Evolutionary conservation across 306 rosid genomes (phyloP), one percentile per base, ranked within the genome.

Genomic region (Vigna radiata): DNA sequence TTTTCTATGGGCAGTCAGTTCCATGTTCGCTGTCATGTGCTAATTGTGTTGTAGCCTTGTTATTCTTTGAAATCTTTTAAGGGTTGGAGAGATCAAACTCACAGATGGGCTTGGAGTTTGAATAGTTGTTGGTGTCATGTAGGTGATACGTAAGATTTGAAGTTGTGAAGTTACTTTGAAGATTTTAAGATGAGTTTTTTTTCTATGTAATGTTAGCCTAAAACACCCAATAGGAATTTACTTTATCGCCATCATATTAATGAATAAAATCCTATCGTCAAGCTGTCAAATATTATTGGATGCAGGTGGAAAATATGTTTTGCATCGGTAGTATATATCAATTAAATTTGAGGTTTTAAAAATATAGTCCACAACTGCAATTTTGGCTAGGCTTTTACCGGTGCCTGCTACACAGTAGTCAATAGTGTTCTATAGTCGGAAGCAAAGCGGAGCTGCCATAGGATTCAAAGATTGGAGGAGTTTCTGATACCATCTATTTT

Each of bases 51-150:
- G 50, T 33, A 31, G 43, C 56, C 16, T 62, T 71, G 39, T 75
- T 50, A 18, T 27, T 69, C 73, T 54, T 4, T 48, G 44, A 62
- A 67, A 53, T 54, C 59, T 65, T 54, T 11, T 33, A 73, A 65
- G 36, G n/a, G 12, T 53, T 65, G 15, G 37, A 9, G 37, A 15
- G 18, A 50, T 79, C 33, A 29, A 72, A 5, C 39, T 72, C 16
- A 25, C 46, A 5, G 29, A 4, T 19, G 2, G 7, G 19, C 29
- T 68, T n/a, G 12, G 14, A n/a, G 1, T 75, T 58, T 60, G 41
- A 68, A 67, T 75, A 33, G 25, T 55, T 33, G 25, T 25, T 13
- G 17, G 17, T 61, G 18, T 68, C 49, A 67, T 23, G 29, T 58
- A 6, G 66, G 54, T 52, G 11, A 68, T 19, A 23, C 75, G 3